phyloP scores from a whole-genome alignment of 2,329 filamentous ascomycete genomes.

The Trichophyton schoenleinii region DNA sequence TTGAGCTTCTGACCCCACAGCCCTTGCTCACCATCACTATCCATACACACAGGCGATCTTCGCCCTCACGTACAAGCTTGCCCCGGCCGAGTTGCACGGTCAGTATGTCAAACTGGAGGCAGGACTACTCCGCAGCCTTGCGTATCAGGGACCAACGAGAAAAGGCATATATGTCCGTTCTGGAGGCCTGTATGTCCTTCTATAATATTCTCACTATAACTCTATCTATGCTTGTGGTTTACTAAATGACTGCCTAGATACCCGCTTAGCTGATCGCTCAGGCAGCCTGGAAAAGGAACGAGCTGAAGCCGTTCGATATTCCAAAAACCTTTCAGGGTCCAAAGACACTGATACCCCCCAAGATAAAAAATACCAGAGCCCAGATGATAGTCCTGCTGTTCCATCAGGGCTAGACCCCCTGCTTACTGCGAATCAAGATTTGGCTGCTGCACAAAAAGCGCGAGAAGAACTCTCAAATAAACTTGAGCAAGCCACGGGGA shows the following conservation, averaged over 20 bases:
- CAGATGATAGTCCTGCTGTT: slow-evolving; percentile 14
- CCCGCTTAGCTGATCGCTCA: slow-evolving; percentile 54
- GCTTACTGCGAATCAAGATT: slow-evolving; percentile 45
- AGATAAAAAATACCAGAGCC: neutral
- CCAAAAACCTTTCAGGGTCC: neutral
- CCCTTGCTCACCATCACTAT: too few species aligned
- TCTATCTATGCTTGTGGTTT: neutral
- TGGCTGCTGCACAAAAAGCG: slow-evolving; percentile 64
- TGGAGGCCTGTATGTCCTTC: slow-evolving; percentile 56
- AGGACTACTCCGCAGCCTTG: slow-evolving; percentile 67
- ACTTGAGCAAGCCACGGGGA: slow-evolving; percentile 49
- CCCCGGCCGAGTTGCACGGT: neutral
- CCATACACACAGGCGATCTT: too few species aligned
- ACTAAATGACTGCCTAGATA: slow-evolving; percentile 36
- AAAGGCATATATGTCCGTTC: slow-evolving; percentile 52
- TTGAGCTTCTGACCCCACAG: too few species aligned
- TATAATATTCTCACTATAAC: neutral
- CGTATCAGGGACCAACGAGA: slow-evolving; percentile 59
- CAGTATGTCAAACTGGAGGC: slow-evolving; percentile 58
- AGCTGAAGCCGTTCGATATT: neutral
- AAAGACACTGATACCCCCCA: neutral
- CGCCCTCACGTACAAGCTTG: too few species aligned
- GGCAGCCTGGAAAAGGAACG: slow-evolving; percentile 25
- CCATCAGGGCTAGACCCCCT: slow-evolving; percentile 16
- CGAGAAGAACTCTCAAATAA: slow-evolving; percentile 55